Conservation (phyloP, 75 land plant species). For the Gnetum montanum region DNA sequence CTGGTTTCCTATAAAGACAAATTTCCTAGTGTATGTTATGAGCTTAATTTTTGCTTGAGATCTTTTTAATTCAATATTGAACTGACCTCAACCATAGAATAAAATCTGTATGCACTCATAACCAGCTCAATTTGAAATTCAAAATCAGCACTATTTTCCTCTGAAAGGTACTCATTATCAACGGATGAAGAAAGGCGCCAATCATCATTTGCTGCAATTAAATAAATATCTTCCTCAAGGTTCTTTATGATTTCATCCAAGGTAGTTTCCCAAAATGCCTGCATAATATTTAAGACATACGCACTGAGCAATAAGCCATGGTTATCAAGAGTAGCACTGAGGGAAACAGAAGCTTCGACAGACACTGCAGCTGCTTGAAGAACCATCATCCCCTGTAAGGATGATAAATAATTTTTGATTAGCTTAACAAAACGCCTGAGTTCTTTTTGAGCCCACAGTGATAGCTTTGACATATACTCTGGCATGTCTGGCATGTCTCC, state of each 20-base stretch:
- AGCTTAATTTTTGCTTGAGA: too few species aligned
- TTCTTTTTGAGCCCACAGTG: constrained; percentile 46
- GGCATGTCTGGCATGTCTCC: constrained; percentile 33
- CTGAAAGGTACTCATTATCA: constrained; percentile 12
- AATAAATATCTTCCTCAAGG: constrained; percentile 28
- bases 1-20: too few species aligned
- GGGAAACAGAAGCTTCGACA: constrained; percentile 28
- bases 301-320: constrained; percentile 26
- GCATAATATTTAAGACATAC: constrained; percentile 22
- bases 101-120: constrained; percentile 49
- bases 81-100: constrained; percentile 51
- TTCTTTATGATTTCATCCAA: constrained; percentile 23
- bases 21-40: too few species aligned
- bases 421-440: constrained; percentile 23
- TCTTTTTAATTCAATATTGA: too few species aligned
- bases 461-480: constrained; percentile 41
- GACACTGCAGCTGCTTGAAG: constrained; percentile 34
- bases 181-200: constrained; percentile 33
- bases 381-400: constrained; percentile 26
- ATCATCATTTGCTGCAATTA: constrained; percentile 30
- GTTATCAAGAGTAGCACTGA: constrained; percentile 38
- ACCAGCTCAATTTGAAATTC: constrained; percentile 32
- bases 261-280: constrained; percentile 38
- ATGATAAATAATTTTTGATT: constrained; percentile 22
- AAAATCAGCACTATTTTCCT: constrained; percentile 10